Conservation (phyloP, 768 basidiomycete species). For the Pluteus cervinus region DNA sequence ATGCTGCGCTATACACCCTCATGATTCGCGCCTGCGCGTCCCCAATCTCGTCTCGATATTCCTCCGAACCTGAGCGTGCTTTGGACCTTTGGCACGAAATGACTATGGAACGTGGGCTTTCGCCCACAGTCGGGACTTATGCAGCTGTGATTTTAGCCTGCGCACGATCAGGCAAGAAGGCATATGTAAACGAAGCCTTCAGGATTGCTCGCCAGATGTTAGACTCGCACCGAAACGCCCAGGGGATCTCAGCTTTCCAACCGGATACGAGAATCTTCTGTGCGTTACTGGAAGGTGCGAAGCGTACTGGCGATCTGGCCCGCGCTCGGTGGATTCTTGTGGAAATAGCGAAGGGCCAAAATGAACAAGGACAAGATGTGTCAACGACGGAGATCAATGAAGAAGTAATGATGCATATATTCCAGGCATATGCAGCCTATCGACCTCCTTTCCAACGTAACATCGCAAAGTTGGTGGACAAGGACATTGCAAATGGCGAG, state of each 20-base stretch:
- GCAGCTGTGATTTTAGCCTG: conserved; percentile 81
- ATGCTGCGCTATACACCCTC: conserved; percentile 61
- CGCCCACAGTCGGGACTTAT: conserved; percentile 66
- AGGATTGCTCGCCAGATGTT: conserved; percentile 84
- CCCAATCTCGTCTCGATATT: conserved; percentile 32
- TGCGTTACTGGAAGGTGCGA: conserved; percentile 87
- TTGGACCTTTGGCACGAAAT: conserved; percentile 93
- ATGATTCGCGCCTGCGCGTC: conserved; percentile 89
- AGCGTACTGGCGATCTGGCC: conserved; percentile 76
- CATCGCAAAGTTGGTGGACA: conserved; percentile 36
- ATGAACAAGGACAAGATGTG: conserved; percentile 17
- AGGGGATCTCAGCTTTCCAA: conserved; percentile 43
- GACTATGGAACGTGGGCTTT: conserved; percentile 62
- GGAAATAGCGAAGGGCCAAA: conserved; percentile 55
- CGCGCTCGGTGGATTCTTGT: conserved; percentile 88
- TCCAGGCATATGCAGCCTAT: conserved; percentile 85
- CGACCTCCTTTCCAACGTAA: conserved; percentile 59
- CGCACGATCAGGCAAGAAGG: conserved; percentile 53
- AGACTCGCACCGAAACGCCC: conserved; percentile 65
- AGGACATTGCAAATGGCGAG: conserved; percentile 6
- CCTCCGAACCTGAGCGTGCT: conserved; percentile 85
- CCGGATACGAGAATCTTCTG: conserved; percentile 70
- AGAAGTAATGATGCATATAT: conserved; percentile 74
- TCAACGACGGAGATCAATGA: conserved; percentile 57
- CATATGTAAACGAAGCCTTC: conserved; percentile 77